phyloP scores from a whole-genome alignment of 305 asterid genomes.

The Fraxinus paxiana region DNA sequence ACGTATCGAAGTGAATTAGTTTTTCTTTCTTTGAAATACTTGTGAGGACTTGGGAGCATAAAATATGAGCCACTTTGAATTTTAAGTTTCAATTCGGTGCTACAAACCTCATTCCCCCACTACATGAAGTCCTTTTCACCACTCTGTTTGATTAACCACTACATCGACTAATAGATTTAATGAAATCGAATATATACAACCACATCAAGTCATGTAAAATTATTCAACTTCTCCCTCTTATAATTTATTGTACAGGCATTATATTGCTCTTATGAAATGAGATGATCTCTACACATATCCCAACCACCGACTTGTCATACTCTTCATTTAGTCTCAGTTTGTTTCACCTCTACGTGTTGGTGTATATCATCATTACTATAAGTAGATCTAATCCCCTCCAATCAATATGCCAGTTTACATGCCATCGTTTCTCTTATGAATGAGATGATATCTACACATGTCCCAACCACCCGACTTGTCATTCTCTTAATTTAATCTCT shows the following conservation, averaged over 20 bases:
- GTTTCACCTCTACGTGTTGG: background rate
- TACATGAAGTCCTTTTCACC: background rate
- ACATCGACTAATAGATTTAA: background rate
- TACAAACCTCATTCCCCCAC: background rate
- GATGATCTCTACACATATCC: background rate
- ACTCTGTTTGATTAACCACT: background rate
- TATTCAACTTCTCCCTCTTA: background rate
- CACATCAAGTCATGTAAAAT: background rate
- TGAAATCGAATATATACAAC: background rate
- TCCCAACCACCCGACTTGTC: background rate
- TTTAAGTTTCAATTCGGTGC: background rate
- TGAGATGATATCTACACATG: background rate
- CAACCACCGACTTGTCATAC: background rate
- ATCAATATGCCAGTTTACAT: constrained; percentile 6
- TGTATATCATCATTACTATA: background rate
- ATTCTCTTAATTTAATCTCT: background rate
- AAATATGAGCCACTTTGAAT: constrained; percentile 3
- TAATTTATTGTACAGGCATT: background rate
- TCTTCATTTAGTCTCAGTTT: background rate
- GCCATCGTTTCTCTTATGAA: background rate
- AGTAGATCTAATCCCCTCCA: background rate
- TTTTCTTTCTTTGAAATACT: constrained; percentile 5
- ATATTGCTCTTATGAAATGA: background rate
- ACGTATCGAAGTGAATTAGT: background rate
- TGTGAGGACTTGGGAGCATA: background rate